Base-by-base conservation (phyloP, 768 basidiomycete genomes). In the Macrocybe gigantea region DNA sequence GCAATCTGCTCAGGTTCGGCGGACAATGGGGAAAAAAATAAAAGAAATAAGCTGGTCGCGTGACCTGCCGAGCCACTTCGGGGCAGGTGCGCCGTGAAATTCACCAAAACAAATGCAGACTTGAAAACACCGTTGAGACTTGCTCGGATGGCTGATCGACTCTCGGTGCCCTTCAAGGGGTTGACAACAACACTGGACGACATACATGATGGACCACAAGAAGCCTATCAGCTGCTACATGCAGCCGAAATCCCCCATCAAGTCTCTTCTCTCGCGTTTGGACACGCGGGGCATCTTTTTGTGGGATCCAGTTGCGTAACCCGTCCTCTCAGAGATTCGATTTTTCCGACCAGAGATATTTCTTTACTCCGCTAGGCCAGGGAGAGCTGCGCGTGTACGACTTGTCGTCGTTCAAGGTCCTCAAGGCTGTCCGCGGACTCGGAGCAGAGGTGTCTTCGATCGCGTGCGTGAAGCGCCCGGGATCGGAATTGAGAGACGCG, bases 351-450 rank as follows among this genome's bases (percentile, higher is more conserved):
- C 1, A 22, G 22, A 22, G n/a, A 22, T 43, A 33, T 13, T 22
- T 13, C 8, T 33, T 11, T 12, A 15, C 45, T 36, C 30, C 15
- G 31, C 38, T 56, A 84, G 85, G 78, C 51, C 86, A 91, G 60
- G 88, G 88, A 5, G 75, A 77, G 37, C 63, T 89, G 39, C 77
- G 88, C 15, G 65, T 85, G 12, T 91, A 88, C 54, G 68, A 75
- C 53, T 64, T 80, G 5, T 77, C 80, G 2, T 72, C 79, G 2
- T 68, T 70, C 55, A 84, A 77, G 56, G 82, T 85, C 6, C 53
- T 74, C 31, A 84, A 79, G 58, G 88, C 84, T 3, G 66, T 88
- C 42, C 72, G 77, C 55, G 77, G 75, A 5, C 62, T 83, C 6
- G 73, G 71, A 7, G 56, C 60, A 3, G 84, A 87, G 52, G 66